Evolutionary conservation across 306 rosid genomes (phyloP), one percentile per base, ranked within the genome.

Genomic region (Acmispon strigosus): DNA sequence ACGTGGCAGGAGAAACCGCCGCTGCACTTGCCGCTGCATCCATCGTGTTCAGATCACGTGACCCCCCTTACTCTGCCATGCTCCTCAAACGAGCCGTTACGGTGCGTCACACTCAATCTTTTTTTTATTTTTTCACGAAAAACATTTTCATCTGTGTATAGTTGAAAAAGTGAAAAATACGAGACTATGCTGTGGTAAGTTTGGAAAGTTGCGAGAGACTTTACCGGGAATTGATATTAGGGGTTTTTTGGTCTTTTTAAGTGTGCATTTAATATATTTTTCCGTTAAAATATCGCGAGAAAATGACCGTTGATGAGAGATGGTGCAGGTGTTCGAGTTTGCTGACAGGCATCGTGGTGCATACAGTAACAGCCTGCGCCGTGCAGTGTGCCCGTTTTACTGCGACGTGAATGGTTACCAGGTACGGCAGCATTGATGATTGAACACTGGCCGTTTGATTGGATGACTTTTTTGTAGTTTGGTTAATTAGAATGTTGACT

Each of bases 11-110:
- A 0, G 99, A 94, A 79, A 86, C 99, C 2, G 96, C 99, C 13
- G 99, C 99, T 66, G 99, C 99, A 0, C 85, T 94, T 24, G 99
- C 99, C 67, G 96, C 99, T 55, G 99, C 99, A 0, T 94, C 99
- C 75, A 94, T 94, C 56, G 99, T 94, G 17, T 94, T 94, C 91
- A 84, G 99, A 77, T 87, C 99, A 86, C 96, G 92, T 85, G 97
- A 94, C 44, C 92, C 97, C 2, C 45, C 91, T 4, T 94, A 91
- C 88, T 91, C 99, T 1, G 34, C 82, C 13, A 18, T 87, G 76
- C 97, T 94, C 1, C 97, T 94, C 54, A 82, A 80, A 74, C 95
- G 99, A 62, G 99, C 99, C 97, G 89, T 94, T 83, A 82, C 78
- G 96, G 99, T 94, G 74, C 57, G 88, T 89, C 78, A 16, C 76